phyloP scores from a whole-genome alignment of 352 stramenopile species.

The Phytophthora melonis region DNA sequence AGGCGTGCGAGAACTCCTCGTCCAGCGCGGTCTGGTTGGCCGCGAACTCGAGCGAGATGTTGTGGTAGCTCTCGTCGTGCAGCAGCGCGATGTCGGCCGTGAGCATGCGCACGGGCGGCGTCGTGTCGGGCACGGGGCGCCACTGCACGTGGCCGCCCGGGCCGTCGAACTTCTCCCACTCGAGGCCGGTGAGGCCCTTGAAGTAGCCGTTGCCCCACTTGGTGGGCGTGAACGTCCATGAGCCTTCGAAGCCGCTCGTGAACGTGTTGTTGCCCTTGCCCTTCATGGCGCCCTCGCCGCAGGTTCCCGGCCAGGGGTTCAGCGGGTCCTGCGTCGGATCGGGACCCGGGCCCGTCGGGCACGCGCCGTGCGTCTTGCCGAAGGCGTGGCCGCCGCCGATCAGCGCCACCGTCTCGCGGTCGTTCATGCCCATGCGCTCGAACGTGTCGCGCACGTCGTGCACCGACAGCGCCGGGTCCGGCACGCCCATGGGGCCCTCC shows the following conservation, averaged over 20 bases:
- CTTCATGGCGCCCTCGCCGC: constrained; percentile 40
- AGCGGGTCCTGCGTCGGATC: constrained; percentile 56
- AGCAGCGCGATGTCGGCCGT: constrained; percentile 78
- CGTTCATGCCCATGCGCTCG: constrained; percentile 91
- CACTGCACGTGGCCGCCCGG: constrained; percentile 73
- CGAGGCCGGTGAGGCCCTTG: constrained; percentile 74
- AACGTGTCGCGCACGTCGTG: constrained; percentile 94
- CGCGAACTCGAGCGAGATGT: constrained; percentile 71
- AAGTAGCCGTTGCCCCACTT: constrained; percentile 96
- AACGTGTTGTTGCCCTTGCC: constrained; percentile 65
- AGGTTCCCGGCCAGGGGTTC: constrained; percentile 56
- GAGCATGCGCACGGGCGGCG: constrained; percentile 77
- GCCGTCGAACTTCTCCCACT: constrained; percentile 83
- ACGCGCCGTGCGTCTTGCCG: constrained; percentile 88
- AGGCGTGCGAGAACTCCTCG: constrained; percentile 73
- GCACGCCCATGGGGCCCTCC: constrained; percentile 56
- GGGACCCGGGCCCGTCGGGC: constrained; percentile 43
- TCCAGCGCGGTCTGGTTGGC: constrained; percentile 60
- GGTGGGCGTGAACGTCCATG: constrained; percentile 84
- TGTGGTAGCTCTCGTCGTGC: constrained; percentile 67
- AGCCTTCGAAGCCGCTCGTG: constrained; percentile 78
- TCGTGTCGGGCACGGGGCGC: constrained; percentile 56
- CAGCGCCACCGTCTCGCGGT: constrained; percentile 94
- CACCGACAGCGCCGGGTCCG: constrained; percentile 90
- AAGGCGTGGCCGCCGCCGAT: constrained; percentile 91